Evolutionary conservation across 1,139 yeast genomes (phyloP).

Genomic region (Wickerhamomyces sp.): DNA sequence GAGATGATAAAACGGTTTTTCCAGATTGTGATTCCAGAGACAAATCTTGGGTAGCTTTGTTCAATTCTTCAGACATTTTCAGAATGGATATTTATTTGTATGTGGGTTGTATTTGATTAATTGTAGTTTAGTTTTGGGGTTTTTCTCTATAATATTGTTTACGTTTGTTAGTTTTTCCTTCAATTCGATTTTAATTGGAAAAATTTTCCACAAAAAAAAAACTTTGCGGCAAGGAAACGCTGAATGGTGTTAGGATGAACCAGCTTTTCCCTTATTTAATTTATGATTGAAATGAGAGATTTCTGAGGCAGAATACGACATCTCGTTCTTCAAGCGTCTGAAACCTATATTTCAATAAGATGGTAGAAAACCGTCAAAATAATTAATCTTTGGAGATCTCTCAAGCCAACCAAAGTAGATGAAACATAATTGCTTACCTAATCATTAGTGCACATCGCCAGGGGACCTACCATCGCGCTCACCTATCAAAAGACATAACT

Average conservation of each 20-base stretch:
- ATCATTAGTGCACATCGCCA: too few species aligned
- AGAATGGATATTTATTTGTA: neutral
- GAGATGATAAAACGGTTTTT: conserved; percentile 4
- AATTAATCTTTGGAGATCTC: too few species aligned
- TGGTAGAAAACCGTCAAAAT: too few species aligned
- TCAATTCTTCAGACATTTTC: conserved; percentile 25
- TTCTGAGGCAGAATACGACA: too few species aligned
- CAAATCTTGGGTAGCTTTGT: conserved; percentile 21
- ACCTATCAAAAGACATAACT: too few species aligned
- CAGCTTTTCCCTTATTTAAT: too few species aligned
- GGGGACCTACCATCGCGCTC: too few species aligned
- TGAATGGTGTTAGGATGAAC: conserved; percentile 1
- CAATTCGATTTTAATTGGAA: neutral
- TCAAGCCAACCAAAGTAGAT: too few species aligned
- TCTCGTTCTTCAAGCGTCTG: too few species aligned
- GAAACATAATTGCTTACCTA: too few species aligned
- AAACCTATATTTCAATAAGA: too few species aligned
- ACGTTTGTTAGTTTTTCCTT: neutral
- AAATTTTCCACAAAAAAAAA: conserved; percentile 3
- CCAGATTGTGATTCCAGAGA: conserved; percentile 11
- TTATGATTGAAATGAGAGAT: too few species aligned
- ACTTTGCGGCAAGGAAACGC: neutral
- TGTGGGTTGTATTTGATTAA: neutral
- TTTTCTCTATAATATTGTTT: neutral
- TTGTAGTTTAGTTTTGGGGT: neutral